phyloP scores from a whole-genome alignment of 169 alveolate species.

The Plasmodium falciparum region DNA sequence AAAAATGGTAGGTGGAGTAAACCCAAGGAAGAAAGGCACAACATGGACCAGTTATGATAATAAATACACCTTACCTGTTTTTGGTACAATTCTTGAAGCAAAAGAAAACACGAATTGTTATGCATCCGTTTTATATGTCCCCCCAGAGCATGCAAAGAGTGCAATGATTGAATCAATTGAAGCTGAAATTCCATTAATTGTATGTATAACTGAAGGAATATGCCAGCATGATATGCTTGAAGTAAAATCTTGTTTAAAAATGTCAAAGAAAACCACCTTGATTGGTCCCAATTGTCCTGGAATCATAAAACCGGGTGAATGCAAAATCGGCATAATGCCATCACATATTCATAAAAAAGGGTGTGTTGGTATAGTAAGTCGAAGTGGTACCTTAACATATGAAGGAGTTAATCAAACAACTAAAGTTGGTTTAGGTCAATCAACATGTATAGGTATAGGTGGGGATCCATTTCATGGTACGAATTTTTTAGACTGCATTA shows the following conservation, averaged over 20 bases:
- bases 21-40: conserved; percentile 92
- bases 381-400: conserved; percentile 97
- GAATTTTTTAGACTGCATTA: conserved; percentile 96
- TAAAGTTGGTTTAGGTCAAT: conserved; percentile 96
- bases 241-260: conserved; percentile 89
- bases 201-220: conserved; percentile 98
- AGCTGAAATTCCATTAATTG: conserved; percentile 95
- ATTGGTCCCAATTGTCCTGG: conserved; percentile 99
- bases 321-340: conserved; percentile 99
- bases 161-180: conserved; percentile 96
- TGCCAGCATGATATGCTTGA: conserved; percentile 98
- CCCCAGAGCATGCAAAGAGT: conserved; percentile 96
- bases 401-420: conserved; percentile 99
- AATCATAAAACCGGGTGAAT: conserved; percentile 98
- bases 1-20: conserved; percentile 95
- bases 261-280: conserved; percentile 89
- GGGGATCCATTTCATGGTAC: conserved; percentile 99
- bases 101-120: conserved; percentile 92
- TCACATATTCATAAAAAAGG: conserved; percentile 96
- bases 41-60: conserved; percentile 85
- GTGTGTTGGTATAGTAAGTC: conserved; percentile 87
- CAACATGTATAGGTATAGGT: conserved; percentile 98
- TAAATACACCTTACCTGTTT: conserved; percentile 86
- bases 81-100: conserved; percentile 78
- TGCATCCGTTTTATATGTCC: conserved; percentile 97